Evolutionary conservation across 1,284 basidiomycete genomes (phyloP).

Genomic region (Microbotryomycetes sp.): DNA sequence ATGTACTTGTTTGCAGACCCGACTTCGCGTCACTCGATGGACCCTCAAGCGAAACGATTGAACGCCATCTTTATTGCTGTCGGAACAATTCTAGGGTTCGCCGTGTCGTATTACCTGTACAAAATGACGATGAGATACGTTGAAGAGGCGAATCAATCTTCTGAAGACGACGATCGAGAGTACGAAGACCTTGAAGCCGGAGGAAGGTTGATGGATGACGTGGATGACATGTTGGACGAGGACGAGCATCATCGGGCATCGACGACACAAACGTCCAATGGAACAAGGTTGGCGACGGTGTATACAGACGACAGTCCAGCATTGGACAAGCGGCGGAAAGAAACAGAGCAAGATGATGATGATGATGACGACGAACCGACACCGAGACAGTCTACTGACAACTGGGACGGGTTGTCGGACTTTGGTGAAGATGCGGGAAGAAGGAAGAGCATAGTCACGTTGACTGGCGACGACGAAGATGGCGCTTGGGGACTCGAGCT

Average conservation of each 20-base stretch:
- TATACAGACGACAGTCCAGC: slow-evolving; percentile 62
- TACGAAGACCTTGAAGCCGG: slow-evolving; percentile 9
- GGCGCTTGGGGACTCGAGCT: not conserved
- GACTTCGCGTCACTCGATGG: slow-evolving; percentile 63
- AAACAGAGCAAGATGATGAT: slow-evolving; percentile 47
- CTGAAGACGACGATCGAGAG: slow-evolving; percentile 12
- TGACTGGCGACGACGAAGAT: not conserved
- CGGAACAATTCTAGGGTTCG: slow-evolving; percentile 52
- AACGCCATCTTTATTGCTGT: slow-evolving; percentile 49
- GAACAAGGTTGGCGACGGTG: no score
- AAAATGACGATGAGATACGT: slow-evolving; percentile 46
- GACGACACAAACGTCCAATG: no score
- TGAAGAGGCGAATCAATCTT: slow-evolving; percentile 52
- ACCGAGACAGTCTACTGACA: not conserved
- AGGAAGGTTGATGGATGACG: not conserved
- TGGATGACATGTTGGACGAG: not conserved
- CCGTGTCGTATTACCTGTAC: slow-evolving; percentile 57
- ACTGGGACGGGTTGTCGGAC: slow-evolving; percentile 14
- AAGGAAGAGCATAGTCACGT: slow-evolving; percentile 46
- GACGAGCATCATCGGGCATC: not conserved
- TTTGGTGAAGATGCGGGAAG: slow-evolving; percentile 40
- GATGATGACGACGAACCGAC: slow-evolving; percentile 61
- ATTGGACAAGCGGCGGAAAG: not conserved
- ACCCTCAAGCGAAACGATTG: slow-evolving; percentile 53
- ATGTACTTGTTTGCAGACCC: slow-evolving; percentile 68